Conservation (phyloP, 495 filamentous ascomycete genomes). For the Bombardia bombarda region DNA sequence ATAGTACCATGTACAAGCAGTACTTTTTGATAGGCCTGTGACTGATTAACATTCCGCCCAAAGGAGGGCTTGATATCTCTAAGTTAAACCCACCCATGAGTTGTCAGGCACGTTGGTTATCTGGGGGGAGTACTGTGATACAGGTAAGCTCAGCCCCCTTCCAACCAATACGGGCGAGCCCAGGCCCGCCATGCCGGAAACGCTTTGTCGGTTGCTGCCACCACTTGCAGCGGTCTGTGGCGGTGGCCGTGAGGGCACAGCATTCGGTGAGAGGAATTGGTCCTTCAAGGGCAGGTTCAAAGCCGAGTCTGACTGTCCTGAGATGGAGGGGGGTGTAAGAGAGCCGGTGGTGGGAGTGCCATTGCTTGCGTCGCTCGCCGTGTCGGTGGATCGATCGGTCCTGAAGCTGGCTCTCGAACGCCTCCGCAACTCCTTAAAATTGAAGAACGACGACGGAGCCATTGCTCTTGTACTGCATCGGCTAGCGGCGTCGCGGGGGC, state of each 20-base stretch:
- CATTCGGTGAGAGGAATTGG: constrained; percentile 8
- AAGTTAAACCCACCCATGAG: constrained; percentile 57
- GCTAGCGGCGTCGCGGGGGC: not conserved
- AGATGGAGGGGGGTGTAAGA: constrained; percentile 37
- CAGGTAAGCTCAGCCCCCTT: constrained; percentile 43
- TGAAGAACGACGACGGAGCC: constrained; percentile 62
- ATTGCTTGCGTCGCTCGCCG: constrained; percentile 39
- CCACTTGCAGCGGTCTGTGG: constrained; percentile 33
- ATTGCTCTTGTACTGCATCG: constrained; percentile 16
- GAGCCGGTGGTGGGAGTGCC: constrained; percentile 40
- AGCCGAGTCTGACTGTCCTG: constrained; percentile 37
- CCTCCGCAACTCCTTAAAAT: constrained; percentile 62
- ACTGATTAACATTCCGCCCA: constrained; percentile 6
- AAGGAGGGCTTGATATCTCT: not conserved
- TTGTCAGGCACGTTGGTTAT: constrained; percentile 70
- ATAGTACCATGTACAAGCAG: constrained; percentile 73
- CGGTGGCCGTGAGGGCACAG: constrained; percentile 28
- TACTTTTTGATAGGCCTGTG: constrained; percentile 81
- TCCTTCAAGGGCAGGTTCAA: constrained; percentile 39
- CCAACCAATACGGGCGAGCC: constrained; percentile 49
- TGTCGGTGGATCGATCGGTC: constrained; percentile 45
- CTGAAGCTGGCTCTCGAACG: constrained; percentile 61
- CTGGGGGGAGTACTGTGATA: constrained; percentile 70
- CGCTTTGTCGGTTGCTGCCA: constrained; percentile 34
- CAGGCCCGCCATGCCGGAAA: constrained; percentile 46